phyloP scores from a whole-genome alignment of 352 stramenopile genomes.

The Phytopythium oedochilum region DNA sequence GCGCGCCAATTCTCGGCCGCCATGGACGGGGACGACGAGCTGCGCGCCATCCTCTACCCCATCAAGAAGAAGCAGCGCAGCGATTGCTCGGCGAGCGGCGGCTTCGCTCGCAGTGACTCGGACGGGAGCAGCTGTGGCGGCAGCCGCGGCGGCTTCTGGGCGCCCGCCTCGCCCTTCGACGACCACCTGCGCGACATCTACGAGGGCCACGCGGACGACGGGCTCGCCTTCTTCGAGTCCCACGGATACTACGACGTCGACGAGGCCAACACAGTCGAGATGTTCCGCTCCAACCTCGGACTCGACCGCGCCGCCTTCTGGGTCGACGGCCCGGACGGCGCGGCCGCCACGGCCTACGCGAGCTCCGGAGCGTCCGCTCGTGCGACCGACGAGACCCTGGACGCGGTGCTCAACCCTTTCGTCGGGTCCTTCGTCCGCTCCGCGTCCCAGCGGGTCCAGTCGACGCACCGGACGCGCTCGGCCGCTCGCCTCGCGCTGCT shows the following conservation, averaged over 20 bases:
- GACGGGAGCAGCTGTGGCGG: not conserved
- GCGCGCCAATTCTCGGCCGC: constrained; percentile 26
- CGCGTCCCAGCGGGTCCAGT: not conserved
- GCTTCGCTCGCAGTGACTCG: constrained; percentile 13
- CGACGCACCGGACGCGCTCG: not conserved
- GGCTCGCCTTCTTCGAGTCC: constrained; percentile 73
- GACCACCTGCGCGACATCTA: constrained; percentile 64
- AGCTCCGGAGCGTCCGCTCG: too few relatives aligned
- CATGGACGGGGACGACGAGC: constrained; percentile 23
- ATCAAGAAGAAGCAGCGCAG: constrained; percentile 35
- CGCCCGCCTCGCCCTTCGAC: constrained; percentile 47
- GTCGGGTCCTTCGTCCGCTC: constrained; percentile 5
- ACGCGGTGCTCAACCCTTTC: constrained; percentile 17
- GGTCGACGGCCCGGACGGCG: constrained; percentile 29
- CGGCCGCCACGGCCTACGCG: constrained; percentile 26
- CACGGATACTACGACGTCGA: constrained; percentile 80
- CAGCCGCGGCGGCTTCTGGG: constrained; percentile 9
- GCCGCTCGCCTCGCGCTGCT: constrained; percentile 51
- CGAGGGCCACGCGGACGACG: constrained; percentile 43
- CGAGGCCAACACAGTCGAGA: constrained; percentile 78
- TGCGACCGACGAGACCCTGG: constrained; percentile 29
- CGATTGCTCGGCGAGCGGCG: constrained; percentile 17
- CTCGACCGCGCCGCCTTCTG: constrained; percentile 55
- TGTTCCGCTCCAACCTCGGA: constrained; percentile 74
- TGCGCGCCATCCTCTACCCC: not conserved